Percentiles rank a stretch among this genome's conserved stretches.
These are phyloP conservation scores for Haplosporangium sp. DNA, from an alignment of 371 early-diverging fungal genomes.

Conservation along the genomic window DNA sequence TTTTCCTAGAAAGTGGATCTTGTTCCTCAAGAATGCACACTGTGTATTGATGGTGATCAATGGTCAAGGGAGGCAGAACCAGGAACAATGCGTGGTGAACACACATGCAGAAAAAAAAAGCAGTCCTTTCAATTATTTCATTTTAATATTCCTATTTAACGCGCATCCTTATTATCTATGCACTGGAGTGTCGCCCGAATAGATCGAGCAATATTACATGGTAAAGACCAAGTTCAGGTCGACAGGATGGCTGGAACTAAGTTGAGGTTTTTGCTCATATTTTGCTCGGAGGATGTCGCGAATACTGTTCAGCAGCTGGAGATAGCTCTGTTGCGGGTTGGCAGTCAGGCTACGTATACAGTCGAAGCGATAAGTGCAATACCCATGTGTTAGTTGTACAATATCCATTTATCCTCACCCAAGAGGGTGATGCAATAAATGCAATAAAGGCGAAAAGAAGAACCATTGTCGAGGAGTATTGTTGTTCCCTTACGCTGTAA, in stretches of 20 bases:
- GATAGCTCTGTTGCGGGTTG: conserved; percentile 74
- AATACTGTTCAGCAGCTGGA: conserved; percentile 75
- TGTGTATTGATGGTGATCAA: too few species aligned
- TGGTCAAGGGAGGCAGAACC: not conserved
- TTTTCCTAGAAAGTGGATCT: not conserved
- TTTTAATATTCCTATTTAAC: not conserved
- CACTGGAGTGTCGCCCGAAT: not conserved
- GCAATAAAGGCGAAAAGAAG: not conserved
- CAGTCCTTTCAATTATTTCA: too few species aligned
- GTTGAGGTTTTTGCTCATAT: conserved; percentile 85
- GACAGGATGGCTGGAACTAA: conserved; percentile 79
- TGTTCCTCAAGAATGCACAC: too few species aligned
- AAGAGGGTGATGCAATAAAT: not conserved
- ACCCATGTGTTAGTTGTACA: not conserved
- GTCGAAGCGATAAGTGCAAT: not conserved
- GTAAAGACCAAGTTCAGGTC: conserved; percentile 75
- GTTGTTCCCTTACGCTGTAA: conserved; percentile 60
- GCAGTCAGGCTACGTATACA: conserved; percentile 58
- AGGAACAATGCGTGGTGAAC: not conserved
- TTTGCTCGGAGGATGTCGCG: conserved; percentile 73
- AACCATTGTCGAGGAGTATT: not conserved
- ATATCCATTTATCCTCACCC: not conserved
- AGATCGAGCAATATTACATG: conserved; percentile 50
- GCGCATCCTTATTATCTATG: not conserved
- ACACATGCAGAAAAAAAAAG: too few species aligned